Percentiles rank a stretch among this genome's conserved stretches.
Evolutionary conservation across 2,329 filamentous ascomycete species (phyloP).

Genomic region (Cladosporium sp.): DNA sequence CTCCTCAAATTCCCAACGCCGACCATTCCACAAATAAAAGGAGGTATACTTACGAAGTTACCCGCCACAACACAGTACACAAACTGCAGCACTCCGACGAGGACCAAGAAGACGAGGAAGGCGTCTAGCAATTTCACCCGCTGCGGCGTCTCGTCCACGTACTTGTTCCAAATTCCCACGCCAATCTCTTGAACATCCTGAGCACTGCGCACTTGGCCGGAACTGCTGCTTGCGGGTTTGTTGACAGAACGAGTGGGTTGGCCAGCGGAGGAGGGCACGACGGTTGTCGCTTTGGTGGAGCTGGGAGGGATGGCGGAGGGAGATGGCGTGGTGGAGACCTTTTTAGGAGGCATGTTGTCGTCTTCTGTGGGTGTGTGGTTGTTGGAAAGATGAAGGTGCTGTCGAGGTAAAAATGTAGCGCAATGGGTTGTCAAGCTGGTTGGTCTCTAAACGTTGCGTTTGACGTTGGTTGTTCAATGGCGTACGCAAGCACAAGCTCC

Average conservation of each 20-base stretch:
- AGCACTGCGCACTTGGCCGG: conserved; percentile 18
- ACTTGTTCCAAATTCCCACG: conserved; percentile 69
- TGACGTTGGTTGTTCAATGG: neutral
- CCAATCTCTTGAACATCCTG: conserved; percentile 55
- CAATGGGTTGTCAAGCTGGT: neutral
- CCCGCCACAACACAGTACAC: conserved; percentile 85
- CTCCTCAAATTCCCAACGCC: neutral
- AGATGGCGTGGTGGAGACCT: conserved; percentile 19
- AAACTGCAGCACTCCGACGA: conserved; percentile 87
- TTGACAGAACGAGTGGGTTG: conserved; percentile 22
- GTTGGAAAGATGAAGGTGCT: neutral
- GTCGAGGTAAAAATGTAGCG: no score
- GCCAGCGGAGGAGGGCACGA: conserved; percentile 18
- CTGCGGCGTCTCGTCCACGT: conserved; percentile 77
- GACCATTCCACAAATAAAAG: neutral
- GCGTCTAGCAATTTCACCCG: conserved; percentile 86
- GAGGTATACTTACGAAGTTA: conserved; percentile 67
- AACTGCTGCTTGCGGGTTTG: conserved; percentile 14
- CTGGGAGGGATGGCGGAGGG: conserved; percentile 23
- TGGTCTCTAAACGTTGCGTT: neutral
- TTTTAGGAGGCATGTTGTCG: conserved; percentile 30
- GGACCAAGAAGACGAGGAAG: conserved; percentile 83
- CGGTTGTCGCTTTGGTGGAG: conserved; percentile 19
- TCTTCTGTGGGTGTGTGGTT: neutral
- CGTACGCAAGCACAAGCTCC: conserved; percentile 7